phyloP scores from a whole-genome alignment of 1,284 basidiomycete species.

The Trichosporon ovoides region DNA sequence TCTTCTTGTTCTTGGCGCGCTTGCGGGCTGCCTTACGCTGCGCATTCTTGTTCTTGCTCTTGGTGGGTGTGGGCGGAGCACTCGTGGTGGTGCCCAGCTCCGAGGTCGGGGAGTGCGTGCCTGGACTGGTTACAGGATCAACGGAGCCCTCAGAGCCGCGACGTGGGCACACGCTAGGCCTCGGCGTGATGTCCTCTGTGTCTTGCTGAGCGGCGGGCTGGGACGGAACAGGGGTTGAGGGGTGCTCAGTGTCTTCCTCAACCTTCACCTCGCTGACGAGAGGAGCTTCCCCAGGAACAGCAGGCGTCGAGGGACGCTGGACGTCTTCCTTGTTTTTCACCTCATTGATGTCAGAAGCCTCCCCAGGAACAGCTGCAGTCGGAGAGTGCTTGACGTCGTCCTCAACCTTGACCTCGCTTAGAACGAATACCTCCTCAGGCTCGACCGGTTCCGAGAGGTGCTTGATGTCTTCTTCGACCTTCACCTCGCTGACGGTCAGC shows the following conservation, averaged over 20 bases:
- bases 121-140: not conserved
- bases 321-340: no score
- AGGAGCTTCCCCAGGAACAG: no score
- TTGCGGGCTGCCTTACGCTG: not conserved
- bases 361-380: no score
- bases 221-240: no score
- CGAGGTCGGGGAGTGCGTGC: not conserved
- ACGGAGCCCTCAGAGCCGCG: not conserved
- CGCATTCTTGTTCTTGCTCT: not conserved
- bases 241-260: no score
- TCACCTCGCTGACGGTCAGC: not conserved
- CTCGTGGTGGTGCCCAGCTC: not conserved
- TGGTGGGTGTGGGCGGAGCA: not conserved
- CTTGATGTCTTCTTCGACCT: no score
- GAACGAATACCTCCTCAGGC: not conserved
- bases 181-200: not conserved
- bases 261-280: no score
- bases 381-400: no score
- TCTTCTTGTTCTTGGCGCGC: constrained; percentile 5
- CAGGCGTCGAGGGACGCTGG: no score
- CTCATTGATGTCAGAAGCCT: no score
- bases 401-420: no score
- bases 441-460: no score
- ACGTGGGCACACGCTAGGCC: not conserved
- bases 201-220: not conserved